A percentile compares a stretch with the other conserved stretches of the same genome.
Evolutionary conservation across 768 basidiomycete genomes (phyloP).

Genomic region (Podaxis carcinomalis): DNA sequence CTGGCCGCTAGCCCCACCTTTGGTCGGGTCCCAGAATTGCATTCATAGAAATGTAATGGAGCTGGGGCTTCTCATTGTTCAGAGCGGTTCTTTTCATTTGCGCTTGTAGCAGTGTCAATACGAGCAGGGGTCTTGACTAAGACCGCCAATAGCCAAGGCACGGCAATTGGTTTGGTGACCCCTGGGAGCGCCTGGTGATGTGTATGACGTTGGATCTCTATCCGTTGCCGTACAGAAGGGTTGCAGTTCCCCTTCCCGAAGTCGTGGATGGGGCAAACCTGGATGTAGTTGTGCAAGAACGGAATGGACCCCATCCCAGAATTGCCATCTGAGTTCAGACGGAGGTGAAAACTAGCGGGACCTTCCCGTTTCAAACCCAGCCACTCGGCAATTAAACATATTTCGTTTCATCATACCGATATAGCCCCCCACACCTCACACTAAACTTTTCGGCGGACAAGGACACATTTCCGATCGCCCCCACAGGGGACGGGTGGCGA

Average conservation of each 20-base stretch:
- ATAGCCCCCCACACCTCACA: neutral
- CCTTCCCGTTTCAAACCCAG: neutral
- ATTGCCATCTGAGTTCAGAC: neutral
- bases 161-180: neutral
- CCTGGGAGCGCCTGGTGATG: neutral
- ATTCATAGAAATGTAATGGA: too few species aligned
- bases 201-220: neutral
- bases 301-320: neutral
- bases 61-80: neutral
- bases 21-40: too few species aligned
- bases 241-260: neutral
- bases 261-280: neutral
- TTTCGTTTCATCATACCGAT: neutral
- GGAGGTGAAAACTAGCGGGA: neutral
- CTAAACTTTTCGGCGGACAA: conserved; percentile 1
- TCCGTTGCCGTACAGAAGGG: neutral
- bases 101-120: neutral
- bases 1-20: neutral
- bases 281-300: neutral
- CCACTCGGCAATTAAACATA: neutral
- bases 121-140: neutral
- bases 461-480: neutral
- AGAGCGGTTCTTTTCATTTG: neutral
- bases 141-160: neutral
- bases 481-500: neutral